A percentile compares a stretch with the other conserved stretches of the same genome.
Conservation (phyloP, 2,329 filamentous ascomycete genomes). For the Bipolaris zeicola region DNA sequence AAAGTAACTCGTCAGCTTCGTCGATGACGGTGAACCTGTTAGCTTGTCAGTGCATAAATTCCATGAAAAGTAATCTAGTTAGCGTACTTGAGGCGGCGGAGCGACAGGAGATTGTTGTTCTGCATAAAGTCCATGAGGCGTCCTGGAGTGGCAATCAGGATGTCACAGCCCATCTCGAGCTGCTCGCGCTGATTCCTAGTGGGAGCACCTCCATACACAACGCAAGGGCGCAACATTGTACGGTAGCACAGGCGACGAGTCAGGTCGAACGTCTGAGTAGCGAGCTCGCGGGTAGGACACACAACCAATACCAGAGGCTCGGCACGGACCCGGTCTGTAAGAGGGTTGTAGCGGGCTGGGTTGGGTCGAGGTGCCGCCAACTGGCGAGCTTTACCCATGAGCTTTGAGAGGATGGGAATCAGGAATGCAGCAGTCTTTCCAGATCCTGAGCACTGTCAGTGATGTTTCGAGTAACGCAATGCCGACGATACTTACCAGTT, state of each 20-base stretch:
- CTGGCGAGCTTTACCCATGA: slow-evolving; percentile 96
- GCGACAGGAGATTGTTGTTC: slow-evolving; percentile 68
- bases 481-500: slow-evolving; percentile 70
- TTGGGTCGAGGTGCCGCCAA: slow-evolving; percentile 78
- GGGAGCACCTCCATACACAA: slow-evolving; percentile 84
- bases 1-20: slow-evolving; percentile 92
- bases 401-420: slow-evolving; percentile 82
- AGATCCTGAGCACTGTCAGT: slow-evolving; percentile 67
- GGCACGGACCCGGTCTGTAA: slow-evolving; percentile 64
- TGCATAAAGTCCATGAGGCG: slow-evolving; percentile 84
- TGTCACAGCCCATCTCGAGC: slow-evolving; percentile 82
- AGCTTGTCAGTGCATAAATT: not conserved
- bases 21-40: slow-evolving; percentile 61
- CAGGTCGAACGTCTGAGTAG: slow-evolving; percentile 94
- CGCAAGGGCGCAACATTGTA: slow-evolving; percentile 89
- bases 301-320: slow-evolving; percentile 89
- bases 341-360: slow-evolving; percentile 60
- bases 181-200: slow-evolving; percentile 71
- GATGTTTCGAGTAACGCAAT: not conserved
- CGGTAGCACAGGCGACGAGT: slow-evolving; percentile 91
- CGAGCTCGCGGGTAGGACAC: slow-evolving; percentile 85
- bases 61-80: not conserved
- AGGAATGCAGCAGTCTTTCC: slow-evolving; percentile 96
- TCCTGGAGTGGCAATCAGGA: slow-evolving; percentile 87
- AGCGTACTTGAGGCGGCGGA: slow-evolving; percentile 75